Evolutionary conservation across 2,329 filamentous ascomycete genomes (phyloP).

Genomic region (Amylocarpus encephaloides): DNA sequence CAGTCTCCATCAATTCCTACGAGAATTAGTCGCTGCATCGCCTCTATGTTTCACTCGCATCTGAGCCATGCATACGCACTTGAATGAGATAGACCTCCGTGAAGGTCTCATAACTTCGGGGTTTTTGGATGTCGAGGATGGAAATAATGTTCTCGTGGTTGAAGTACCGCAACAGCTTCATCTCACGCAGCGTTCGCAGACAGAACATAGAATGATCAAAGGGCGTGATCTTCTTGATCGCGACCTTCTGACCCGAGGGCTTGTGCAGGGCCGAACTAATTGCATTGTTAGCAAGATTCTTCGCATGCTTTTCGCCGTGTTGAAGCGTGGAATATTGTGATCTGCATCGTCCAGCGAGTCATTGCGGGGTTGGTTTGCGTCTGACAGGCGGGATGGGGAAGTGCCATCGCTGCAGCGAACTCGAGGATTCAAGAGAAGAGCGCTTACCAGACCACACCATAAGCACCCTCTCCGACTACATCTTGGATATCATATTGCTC

Average conservation of each 20-base stretch:
- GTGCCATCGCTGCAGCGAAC: not conserved
- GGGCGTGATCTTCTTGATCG: conserved; percentile 99
- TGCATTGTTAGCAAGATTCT: conserved; percentile 3
- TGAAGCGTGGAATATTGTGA: not conserved
- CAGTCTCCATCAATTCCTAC: conserved; percentile 97
- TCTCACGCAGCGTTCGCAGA: conserved; percentile 90
- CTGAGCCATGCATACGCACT: conserved; percentile 45
- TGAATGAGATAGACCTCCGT: conserved; percentile 98
- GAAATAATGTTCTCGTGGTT: conserved; percentile 99
- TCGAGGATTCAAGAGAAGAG: conserved; percentile 2
- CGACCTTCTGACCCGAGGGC: conserved; percentile 95
- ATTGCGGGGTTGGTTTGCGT: conserved; percentile 1
- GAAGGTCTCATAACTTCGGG: conserved; percentile 90
- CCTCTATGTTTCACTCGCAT: conserved; percentile 6
- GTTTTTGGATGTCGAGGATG: conserved; percentile 98
- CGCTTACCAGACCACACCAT: conserved; percentile 93
- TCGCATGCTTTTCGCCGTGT: no score
- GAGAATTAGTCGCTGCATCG: conserved; percentile 11
- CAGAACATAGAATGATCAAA: conserved; percentile 99
- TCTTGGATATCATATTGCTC: conserved; percentile 99
- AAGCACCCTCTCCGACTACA: conserved; percentile 97
- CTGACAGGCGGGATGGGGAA: not conserved
- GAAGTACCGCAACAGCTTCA: conserved; percentile 98
- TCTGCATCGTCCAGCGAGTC: not conserved
- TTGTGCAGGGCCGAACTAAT: conserved; percentile 91